Base-by-base conservation (phyloP, 2,329 filamentous ascomycete species). In the Talaromyces marneffei region DNA sequence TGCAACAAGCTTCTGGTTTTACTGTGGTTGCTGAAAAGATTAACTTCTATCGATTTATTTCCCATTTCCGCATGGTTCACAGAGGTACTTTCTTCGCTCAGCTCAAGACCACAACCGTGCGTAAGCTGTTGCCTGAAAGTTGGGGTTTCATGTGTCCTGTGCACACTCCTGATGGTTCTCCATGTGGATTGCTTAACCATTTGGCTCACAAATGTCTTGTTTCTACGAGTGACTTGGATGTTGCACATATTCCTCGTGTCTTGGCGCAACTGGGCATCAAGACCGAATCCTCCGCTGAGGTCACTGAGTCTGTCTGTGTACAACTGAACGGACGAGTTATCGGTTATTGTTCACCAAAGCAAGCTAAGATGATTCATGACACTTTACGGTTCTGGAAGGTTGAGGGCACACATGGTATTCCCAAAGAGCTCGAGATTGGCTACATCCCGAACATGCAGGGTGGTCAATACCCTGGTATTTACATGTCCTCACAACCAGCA, bases 91-190 rank as follows among this genome's bases (percentile, higher is more conserved):
- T 99, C 84, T 99, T 99, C 75, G 94, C 94, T 3, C 91, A 97
- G 74, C 79, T 99, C 66, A 97, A 97, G 78, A 99, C 94, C 0
- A 99, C 94, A 0, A 94, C 94, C 0, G 94, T 99, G 56, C 86
- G 94, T 79, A 99, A 97, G 76, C 80, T 99, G 68, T 79, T 97
- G 20, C 94, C 94, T 1, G 94, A 99, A 73, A 96, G 92, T 68
- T 99, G 94, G 94, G 94, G 94, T 7, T 99, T 97, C 78, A 81
- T 99, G 67, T 99, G 94, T 71, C 94, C 94, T 18, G 93, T 97
- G 1, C 94, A 99, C 75, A 99, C 94, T 4, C 94, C 94, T 65
- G 94, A 99, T 83, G 94, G 94, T 78, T 84, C 89, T 70, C 94
- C 94, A 63, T 99, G 94, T 75, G 94, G 94, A 72, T 82, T 99